Base-by-base conservation (phyloP, 768 basidiomycete genomes). In the Leccinum ochraceum region DNA sequence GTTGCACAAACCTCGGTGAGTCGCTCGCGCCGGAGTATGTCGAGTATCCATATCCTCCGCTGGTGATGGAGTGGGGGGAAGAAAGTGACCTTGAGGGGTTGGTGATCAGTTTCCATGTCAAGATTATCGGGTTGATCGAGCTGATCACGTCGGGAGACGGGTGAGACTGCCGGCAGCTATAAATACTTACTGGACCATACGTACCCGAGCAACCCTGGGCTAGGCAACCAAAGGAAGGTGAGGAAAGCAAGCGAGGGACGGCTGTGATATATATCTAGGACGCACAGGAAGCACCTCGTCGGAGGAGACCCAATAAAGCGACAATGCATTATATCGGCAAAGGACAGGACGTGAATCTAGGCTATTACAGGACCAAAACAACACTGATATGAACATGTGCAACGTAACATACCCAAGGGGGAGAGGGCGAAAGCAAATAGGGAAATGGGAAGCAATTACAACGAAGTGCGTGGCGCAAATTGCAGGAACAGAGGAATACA, bases 11-110 rank as follows among this genome's bases (percentile, higher is more conserved):
- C 88, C 70, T 81, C 77, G 11, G 81, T 76, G 39, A 88, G 78
- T 20, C 73, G 73, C 63, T 89, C 85, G 32, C 80, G 78, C 28
- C 89, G 77, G 28, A 92, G 72, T 24, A 81, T 74, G 63, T 88
- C 81, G 1, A 92, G 77, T 13, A 89, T 78, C 90, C 90, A 92
- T 57, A 87, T 84, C 52, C 86, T 80, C 39, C 89, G 79, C 68
- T 92, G 88, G 24, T 87, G 80, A 63, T 80, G 79, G 30, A 92
- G 79, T 0, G 86, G 85, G 16, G 90, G 90, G 60, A 82, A 80
- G 74, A 92, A 92, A 0, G 80, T 81, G 8, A 90, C 87, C 62
- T 70, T 78, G 20, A 83, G 76, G 36, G 59, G 48, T 13, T 66
- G 60, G 28, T 6, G 17, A 46, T 61, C 57, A 39, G 36, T 49